These are phyloP conservation scores for Emergomyces pasteurianus DNA, from an alignment of 2,329 filamentous ascomycete genomes.

Conservation along the genomic window DNA sequence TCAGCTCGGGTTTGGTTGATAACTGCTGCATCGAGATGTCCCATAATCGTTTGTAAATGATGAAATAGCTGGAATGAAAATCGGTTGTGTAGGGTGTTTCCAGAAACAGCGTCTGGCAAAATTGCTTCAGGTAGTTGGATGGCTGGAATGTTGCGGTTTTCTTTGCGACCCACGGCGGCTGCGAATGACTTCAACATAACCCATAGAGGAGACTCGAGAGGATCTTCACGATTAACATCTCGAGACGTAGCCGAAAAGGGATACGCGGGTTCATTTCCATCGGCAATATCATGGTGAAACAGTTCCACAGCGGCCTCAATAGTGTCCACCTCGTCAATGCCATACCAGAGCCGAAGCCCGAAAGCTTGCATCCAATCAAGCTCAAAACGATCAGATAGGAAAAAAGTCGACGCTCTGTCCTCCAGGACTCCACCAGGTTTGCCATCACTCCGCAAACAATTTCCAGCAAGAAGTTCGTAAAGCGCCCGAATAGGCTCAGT, in stretches of 20 bases:
- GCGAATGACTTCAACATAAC: conserved; percentile 74
- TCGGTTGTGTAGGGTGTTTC: conserved; percentile 62
- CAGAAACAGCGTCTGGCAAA: conserved; percentile 62
- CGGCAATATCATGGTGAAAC: conserved; percentile 61
- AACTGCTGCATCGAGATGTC: conserved; percentile 38
- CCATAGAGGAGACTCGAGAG: conserved; percentile 67
- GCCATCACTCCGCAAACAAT: conserved; percentile 72
- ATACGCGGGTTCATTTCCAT: conserved; percentile 54
- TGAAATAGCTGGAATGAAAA: conserved; percentile 78
- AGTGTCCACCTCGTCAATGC: conserved; percentile 54
- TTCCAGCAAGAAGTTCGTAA: conserved; percentile 81
- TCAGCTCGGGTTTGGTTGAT: conserved; percentile 52
- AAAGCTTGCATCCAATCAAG: conserved; percentile 92
- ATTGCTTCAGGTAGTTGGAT: conserved; percentile 56
- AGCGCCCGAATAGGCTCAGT: conserved; percentile 70
- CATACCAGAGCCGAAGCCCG: conserved; percentile 83
- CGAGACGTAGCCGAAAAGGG: conserved; percentile 63
- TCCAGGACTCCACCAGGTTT: conserved; percentile 59
- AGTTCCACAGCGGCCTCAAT: conserved; percentile 60
- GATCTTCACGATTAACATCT: conserved; percentile 49
- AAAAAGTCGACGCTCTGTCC: conserved; percentile 67
- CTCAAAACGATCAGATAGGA: conserved; percentile 70
- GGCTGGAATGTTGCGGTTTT: conserved; percentile 20
- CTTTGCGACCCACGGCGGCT: conserved; percentile 21
- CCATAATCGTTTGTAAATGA: conserved; percentile 40